phyloP scores from a whole-genome alignment of 2,329 filamentous ascomycete genomes.

The Aspergillus arachidicola region DNA sequence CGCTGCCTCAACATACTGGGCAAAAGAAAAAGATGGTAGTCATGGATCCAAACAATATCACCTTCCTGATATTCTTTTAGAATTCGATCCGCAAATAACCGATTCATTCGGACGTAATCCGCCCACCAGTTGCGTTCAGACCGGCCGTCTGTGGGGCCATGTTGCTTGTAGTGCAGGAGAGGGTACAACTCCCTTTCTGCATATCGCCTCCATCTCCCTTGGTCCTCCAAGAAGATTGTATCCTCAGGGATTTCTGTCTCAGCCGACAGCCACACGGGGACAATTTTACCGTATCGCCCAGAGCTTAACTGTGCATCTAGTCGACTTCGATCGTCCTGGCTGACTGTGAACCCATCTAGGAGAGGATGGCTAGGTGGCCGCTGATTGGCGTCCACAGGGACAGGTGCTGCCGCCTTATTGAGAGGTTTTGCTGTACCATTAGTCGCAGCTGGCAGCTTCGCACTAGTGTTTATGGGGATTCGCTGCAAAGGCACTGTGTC shows the following conservation, averaged over 20 bases:
- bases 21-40: constrained; percentile 89
- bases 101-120: constrained; percentile 91
- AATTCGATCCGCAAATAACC: constrained; percentile 87
- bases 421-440: constrained; percentile 48
- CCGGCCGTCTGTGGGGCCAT: constrained; percentile 83
- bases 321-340: constrained; percentile 67
- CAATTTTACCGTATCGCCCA: constrained; percentile 73
- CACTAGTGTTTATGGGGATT: constrained; percentile 28
- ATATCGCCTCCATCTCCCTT: constrained; percentile 84
- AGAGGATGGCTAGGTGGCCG: constrained; percentile 61
- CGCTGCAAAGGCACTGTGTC: constrained; percentile 33
- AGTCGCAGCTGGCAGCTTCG: constrained; percentile 33
- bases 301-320: constrained; percentile 75
- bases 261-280: constrained; percentile 88
- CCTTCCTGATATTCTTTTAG: constrained; percentile 87
- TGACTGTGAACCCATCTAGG: constrained; percentile 71
- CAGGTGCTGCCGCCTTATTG: constrained; percentile 76
- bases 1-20: constrained; percentile 86
- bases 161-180: constrained; percentile 93
- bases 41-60: constrained; percentile 89
- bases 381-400: constrained; percentile 68
- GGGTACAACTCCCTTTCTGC: constrained; percentile 91
- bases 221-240: constrained; percentile 73
- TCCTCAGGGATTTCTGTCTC: constrained; percentile 71
- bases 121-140: constrained; percentile 82